Percentiles rank a stretch among this genome's conserved stretches.
phyloP scores from a whole-genome alignment of 306 rosid species.

The Acmispon strigosus region DNA sequence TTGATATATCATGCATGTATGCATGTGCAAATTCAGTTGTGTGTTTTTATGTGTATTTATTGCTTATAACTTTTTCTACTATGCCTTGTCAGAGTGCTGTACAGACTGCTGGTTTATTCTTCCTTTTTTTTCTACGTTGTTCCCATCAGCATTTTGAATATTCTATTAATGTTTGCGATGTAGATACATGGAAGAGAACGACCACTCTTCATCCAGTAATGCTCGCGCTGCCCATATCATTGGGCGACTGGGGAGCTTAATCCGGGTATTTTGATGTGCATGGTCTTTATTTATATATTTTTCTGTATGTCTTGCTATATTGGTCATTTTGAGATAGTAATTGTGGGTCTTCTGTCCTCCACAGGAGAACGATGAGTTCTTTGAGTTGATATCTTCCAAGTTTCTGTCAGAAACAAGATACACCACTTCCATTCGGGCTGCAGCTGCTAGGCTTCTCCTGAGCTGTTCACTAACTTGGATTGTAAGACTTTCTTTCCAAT shows the following conservation, averaged over 20 bases:
- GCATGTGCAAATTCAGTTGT: background rate
- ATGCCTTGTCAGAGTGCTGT: background rate
- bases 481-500: slow-evolving; percentile 32
- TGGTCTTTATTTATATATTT: background rate
- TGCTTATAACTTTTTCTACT: background rate
- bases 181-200: slow-evolving; percentile 85
- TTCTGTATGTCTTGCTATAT: background rate
- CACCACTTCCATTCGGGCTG: slow-evolving; percentile 62
- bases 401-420: slow-evolving; percentile 66
- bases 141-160: background rate
- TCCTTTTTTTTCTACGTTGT: background rate
- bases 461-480: slow-evolving; percentile 71
- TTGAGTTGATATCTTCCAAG: slow-evolving; percentile 72
- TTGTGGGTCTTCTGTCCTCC: background rate
- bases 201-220: slow-evolving; percentile 58
- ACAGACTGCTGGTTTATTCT: background rate
- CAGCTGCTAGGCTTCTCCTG: slow-evolving; percentile 66
- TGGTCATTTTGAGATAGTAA: background rate
- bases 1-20: background rate
- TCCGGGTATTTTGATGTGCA: slow-evolving; percentile 50
- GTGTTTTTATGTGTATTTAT: background rate
- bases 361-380: slow-evolving; percentile 84
- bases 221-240: slow-evolving; percentile 65
- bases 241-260: slow-evolving; percentile 65
- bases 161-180: slow-evolving; percentile 11